phyloP scores from a whole-genome alignment of 2,329 filamentous ascomycete genomes.

The Fusarium penzigii region DNA sequence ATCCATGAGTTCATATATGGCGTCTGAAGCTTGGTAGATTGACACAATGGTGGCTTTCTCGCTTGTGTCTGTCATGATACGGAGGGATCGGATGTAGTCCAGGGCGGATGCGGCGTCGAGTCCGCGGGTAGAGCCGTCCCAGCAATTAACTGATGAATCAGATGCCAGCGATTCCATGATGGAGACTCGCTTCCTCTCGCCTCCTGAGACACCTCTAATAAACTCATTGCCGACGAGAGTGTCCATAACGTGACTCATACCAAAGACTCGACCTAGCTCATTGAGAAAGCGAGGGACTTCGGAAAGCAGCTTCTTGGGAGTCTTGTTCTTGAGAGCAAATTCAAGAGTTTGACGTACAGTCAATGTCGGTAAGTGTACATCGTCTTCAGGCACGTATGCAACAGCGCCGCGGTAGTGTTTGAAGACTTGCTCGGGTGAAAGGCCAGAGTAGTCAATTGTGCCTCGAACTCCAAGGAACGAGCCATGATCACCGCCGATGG shows the following conservation, averaged over 20 bases:
- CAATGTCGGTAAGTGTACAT: slow-evolving; percentile 66
- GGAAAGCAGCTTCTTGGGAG: slow-evolving; percentile 37
- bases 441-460: slow-evolving; percentile 1
- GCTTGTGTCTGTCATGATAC: too few relatives aligned
- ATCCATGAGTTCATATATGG: too few relatives aligned
- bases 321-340: slow-evolving; percentile 62
- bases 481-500: slow-evolving; percentile 1
- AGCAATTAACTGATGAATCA: too few relatives aligned
- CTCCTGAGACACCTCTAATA: slow-evolving; percentile 59
- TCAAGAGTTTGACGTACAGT: slow-evolving; percentile 64
- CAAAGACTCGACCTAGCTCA: slow-evolving; percentile 46
- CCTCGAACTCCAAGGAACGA: slow-evolving; percentile 7
- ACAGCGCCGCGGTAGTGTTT: slow-evolving; percentile 2
- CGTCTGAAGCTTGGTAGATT: too few relatives aligned
- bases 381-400: slow-evolving; percentile 31
- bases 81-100: too few relatives aligned
- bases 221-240: slow-evolving; percentile 66
- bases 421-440: background rate
- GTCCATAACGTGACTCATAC: slow-evolving; percentile 63
- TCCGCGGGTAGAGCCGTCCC: too few relatives aligned
- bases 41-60: too few relatives aligned
- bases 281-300: slow-evolving; percentile 41
- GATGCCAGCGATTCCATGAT: too few relatives aligned
- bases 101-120: too few relatives aligned
- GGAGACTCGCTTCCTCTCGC: slow-evolving; percentile 69